These are phyloP conservation scores for Cydonia oblonga DNA, from an alignment of 331 rosid genomes.

Conservation along the genomic window DNA sequence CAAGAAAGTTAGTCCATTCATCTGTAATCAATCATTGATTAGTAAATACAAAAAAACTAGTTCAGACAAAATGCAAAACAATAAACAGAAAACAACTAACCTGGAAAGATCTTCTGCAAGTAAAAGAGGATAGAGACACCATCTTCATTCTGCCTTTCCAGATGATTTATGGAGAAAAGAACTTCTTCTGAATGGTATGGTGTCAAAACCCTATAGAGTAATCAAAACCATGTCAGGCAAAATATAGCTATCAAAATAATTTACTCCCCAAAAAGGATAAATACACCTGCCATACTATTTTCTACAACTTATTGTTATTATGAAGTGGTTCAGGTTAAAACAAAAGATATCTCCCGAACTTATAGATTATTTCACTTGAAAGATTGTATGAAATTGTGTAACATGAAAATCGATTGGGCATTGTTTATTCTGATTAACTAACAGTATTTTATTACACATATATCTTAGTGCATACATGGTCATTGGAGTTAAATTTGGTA, in stretches of 20 bases:
- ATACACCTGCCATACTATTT: background rate
- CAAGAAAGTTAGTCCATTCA: slow-evolving; percentile 82
- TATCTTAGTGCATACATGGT: background rate
- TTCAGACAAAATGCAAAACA: background rate
- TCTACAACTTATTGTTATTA: background rate
- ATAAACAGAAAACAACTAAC: slow-evolving; percentile 23
- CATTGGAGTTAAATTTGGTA: no score
- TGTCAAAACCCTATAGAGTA: slow-evolving; percentile 60
- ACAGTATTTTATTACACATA: background rate
- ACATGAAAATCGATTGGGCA: background rate
- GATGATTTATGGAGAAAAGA: slow-evolving; percentile 54
- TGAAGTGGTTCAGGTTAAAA: background rate
- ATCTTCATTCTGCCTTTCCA: slow-evolving; percentile 66
- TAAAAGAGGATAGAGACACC: slow-evolving; percentile 91
- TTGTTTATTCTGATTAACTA: background rate
- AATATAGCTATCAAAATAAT: background rate
- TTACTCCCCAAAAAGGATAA: background rate
- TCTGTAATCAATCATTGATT: slow-evolving; percentile 36
- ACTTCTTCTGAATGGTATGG: slow-evolving; percentile 74
- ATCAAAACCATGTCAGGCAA: background rate
- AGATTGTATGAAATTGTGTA: background rate
- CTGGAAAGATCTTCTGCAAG: slow-evolving; percentile 95
- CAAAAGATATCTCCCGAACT: background rate
- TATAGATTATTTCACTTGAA: background rate
- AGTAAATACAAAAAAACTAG: background rate